Conservation (phyloP, 495 filamentous ascomycete genomes). For the Penicillium pancosmium region DNA sequence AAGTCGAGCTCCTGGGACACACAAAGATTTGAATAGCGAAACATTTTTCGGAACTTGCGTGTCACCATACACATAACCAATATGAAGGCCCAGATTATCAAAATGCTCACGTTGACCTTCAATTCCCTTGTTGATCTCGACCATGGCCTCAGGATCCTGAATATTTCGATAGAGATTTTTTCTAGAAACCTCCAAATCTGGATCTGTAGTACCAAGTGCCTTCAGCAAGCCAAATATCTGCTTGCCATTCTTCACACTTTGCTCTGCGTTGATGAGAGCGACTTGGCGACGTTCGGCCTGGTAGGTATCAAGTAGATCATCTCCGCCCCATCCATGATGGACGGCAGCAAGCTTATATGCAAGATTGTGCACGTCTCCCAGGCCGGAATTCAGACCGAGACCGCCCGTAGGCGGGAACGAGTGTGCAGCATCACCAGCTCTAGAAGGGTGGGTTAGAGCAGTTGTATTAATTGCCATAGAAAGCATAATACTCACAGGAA, state of each 20-base stretch:
- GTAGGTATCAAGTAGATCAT: conserved; percentile 28
- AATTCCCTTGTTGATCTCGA: conserved; percentile 31
- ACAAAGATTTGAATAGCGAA: conserved; percentile 25
- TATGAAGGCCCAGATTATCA: conserved; percentile 40
- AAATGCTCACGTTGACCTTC: conserved; percentile 42
- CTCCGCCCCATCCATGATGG: conserved; percentile 27
- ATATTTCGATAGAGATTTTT: conserved; percentile 33
- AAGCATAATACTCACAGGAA: conserved; percentile 35
- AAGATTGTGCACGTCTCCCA: conserved; percentile 39
- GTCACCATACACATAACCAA: conserved; percentile 40
- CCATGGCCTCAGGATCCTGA: conserved; percentile 20
- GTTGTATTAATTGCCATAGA: no score
- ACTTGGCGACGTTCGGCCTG: conserved; percentile 35
- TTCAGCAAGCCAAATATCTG: conserved; percentile 38
- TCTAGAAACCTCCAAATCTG: conserved; percentile 22
- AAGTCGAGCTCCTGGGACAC: conserved; percentile 31
- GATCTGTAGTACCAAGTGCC: conserved; percentile 31
- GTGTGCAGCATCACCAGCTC: conserved; percentile 57
- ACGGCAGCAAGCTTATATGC: conserved; percentile 39
- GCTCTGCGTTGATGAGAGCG: conserved; percentile 33
- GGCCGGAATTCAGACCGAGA: conserved; percentile 37
- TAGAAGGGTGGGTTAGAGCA: conserved; percentile 11
- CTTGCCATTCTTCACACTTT: conserved; percentile 41
- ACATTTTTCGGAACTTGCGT: conserved; percentile 28
- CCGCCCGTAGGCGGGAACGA: conserved; percentile 39